Evolutionary conservation across 805 yeast genomes (phyloP), one percentile per base, ranked within the genome.

Genomic region (Debaryomyces maramus): DNA sequence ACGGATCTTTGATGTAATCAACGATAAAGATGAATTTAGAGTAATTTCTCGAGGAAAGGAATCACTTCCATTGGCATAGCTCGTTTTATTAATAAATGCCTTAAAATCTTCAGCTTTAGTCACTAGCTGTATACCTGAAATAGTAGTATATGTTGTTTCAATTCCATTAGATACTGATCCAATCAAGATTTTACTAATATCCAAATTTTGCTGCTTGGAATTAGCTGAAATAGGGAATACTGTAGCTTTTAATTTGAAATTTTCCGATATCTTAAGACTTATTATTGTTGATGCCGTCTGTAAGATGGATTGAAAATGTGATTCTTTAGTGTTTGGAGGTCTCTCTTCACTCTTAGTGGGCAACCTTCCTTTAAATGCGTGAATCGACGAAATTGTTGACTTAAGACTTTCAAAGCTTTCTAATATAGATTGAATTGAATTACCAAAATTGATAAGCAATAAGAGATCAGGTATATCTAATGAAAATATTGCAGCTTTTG

Each of bases 141-240:
- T 45, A 1, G 54, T 44, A n/a, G 55, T 39, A 2, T 65, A 24
- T 3, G 45, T 45, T 3, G 22, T 36, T 18, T 53, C 53, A 1
- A 18, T 20, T 3, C 28, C 39, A 15, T 27, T 19, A 8, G 38
- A 17, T 3, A 24, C 35, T 22, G 40, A 38, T 9, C 48, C 57
- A 2, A 70, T 14, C 2, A 58, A 24, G 2, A 72, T 41, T 34
- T 65, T 65, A 5, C 64, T 63, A 5, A 74, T 52, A 3, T 51
- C 56, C 8, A 76, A 36, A 3, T 51, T 52, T 4, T 63, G 60
- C 4, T 55, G 54, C 0, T 50, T 36, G 7, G 74, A 63, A 35
- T 68, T 70, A 44, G 53, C 74, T 0, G 76, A 65, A 1, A 78
- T 45, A 1, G 85, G 83, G 8, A 69, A 60, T 0, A 75, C 38